Evolutionary conservation across 129 eudicot species (phyloP).

Genomic region (Mikania micrantha): DNA sequence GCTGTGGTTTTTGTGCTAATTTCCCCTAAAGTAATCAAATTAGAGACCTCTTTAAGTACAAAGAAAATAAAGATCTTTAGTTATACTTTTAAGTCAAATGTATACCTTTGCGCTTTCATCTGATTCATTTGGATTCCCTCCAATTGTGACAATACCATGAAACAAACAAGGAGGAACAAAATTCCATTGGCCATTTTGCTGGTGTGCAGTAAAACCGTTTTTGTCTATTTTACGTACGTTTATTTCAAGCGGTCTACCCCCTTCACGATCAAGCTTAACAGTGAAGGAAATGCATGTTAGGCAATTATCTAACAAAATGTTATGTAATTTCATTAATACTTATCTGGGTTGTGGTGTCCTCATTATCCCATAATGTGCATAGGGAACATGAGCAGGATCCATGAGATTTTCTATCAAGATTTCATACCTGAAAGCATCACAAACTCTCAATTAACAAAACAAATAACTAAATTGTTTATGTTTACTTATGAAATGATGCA

Average conservation of each 20-base stretch:
- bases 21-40: conserved; percentile 25
- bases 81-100: not conserved
- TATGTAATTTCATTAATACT: conserved; percentile 15
- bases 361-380: conserved; percentile 79
- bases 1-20: conserved; percentile 15
- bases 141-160: conserved; percentile 35
- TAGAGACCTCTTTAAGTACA: not conserved
- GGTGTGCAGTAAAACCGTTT: conserved; percentile 57
- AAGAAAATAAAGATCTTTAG: not conserved
- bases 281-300: conserved; percentile 49
- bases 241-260: conserved; percentile 74
- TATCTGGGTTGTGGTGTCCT: conserved; percentile 32
- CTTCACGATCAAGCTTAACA: conserved; percentile 79
- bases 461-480: not conserved
- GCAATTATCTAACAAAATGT: not conserved
- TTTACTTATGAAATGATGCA: too few species aligned
- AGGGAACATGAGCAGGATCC: conserved; percentile 94
- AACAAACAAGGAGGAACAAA: conserved; percentile 72
- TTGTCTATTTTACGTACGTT: conserved; percentile 34
- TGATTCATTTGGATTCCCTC: conserved; percentile 21
- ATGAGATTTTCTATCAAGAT: conserved; percentile 72
- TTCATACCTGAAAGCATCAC: conserved; percentile 60
- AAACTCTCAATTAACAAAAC: too few species aligned
- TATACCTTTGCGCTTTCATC: conserved; percentile 30
- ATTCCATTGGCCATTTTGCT: conserved; percentile 24